phyloP scores from a whole-genome alignment of 2,329 filamentous ascomycete genomes.

The Cladosporium sp. region DNA sequence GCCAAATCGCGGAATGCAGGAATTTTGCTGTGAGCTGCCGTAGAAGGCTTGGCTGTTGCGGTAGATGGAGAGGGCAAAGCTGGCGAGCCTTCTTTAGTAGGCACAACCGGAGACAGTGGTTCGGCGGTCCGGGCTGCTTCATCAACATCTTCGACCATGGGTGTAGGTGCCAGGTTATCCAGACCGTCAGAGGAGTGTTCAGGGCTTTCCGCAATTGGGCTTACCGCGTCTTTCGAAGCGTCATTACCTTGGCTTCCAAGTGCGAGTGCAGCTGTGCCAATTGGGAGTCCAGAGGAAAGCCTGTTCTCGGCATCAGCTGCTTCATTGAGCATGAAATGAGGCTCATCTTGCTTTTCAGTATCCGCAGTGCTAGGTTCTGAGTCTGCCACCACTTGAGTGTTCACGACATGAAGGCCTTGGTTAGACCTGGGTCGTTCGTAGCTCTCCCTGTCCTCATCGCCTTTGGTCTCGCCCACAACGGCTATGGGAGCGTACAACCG shows the following conservation, averaged over 20 bases:
- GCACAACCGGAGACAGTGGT: neutral
- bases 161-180: slow-evolving; percentile 29
- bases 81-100: neutral
- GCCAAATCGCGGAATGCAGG: slow-evolving; percentile 76
- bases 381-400: slow-evolving; percentile 28
- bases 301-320: slow-evolving; percentile 11
- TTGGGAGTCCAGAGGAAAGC: slow-evolving; percentile 1
- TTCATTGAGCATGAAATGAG: slow-evolving; percentile 12
- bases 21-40: slow-evolving; percentile 41
- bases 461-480: slow-evolving; percentile 13
- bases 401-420: slow-evolving; percentile 47
- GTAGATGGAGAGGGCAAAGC: neutral
- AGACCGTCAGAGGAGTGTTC: slow-evolving; percentile 25
- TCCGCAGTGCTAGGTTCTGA: slow-evolving; percentile 20
- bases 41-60: neutral
- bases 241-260: neutral
- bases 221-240: slow-evolving; percentile 18
- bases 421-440: slow-evolving; percentile 36
- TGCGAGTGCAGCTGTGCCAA: slow-evolving; percentile 1
- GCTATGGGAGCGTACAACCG: slow-evolving; percentile 14
- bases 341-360: slow-evolving; percentile 8
- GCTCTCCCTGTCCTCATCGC: slow-evolving; percentile 20
- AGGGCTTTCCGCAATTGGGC: slow-evolving; percentile 28
- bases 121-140: neutral
- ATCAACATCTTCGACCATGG: slow-evolving; percentile 26